phyloP scores from a whole-genome alignment of 176 grass and related monocot species.

The Phyllostachys edulis region DNA sequence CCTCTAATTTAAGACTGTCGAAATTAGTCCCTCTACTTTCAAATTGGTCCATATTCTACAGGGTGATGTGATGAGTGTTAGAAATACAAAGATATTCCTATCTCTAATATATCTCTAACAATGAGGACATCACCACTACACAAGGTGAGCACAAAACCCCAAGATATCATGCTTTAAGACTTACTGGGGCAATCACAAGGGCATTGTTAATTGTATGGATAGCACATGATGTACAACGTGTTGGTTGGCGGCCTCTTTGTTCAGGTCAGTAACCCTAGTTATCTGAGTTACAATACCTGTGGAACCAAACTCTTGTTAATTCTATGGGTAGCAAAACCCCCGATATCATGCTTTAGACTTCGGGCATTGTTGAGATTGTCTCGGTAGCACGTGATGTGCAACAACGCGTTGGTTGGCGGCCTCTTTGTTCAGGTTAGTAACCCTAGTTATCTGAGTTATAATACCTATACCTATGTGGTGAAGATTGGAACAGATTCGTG shows the following conservation, averaged over 20 bases:
- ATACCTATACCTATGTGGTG: neutral
- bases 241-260: neutral
- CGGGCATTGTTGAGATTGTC: neutral
- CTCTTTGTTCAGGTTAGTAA: neutral
- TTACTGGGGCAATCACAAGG: neutral
- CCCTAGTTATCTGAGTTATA: constrained; percentile 5
- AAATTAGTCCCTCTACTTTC: neutral
- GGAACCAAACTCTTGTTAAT: neutral
- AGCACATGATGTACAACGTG: neutral
- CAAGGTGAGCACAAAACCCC: neutral
- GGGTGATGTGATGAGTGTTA: neutral
- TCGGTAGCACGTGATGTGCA: neutral
- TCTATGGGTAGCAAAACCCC: neutral
- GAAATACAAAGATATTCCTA: too few relatives aligned
- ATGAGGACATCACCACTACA: neutral
- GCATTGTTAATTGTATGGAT: neutral
- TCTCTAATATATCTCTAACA: too few relatives aligned
- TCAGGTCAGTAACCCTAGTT: neutral
- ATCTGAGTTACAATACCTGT: neutral
- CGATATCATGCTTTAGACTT: neutral
- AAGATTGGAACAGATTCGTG: neutral
- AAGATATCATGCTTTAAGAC: too few relatives aligned
- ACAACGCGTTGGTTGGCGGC: neutral
- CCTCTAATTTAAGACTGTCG: neutral
- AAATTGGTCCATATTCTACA: neutral